Evolutionary conservation across 75 land plant species (phyloP), one percentile per base, ranked within the genome.

Genomic region (Selaginella tamariscina): DNA sequence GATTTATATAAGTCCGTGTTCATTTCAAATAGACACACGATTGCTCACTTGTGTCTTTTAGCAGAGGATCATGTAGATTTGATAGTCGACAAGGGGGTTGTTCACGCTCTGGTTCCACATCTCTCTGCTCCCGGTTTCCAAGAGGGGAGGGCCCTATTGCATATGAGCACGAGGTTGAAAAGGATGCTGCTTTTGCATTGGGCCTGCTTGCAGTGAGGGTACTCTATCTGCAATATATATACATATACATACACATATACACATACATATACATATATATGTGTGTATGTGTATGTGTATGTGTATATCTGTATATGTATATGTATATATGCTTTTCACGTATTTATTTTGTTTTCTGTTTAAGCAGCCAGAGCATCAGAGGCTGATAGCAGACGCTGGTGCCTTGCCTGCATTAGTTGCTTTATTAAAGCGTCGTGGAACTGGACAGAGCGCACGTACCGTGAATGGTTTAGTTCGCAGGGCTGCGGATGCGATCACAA

Each of bases 401-500:
- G 92, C 96, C 24, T 73, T 90, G 32, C 73, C 99, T 24, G 80
- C 65, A 49, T 85, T 95, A 29, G 99, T 95, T 67, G 68, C 77
- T 70, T 72, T 95, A 27, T 39, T 95, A 55, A 80, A 74, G 68
- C 80, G 88, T 71, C 81, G 75, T 30, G 77, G 66, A 24, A 67
- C 69, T 33, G 70, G 74, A n/a, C 55, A 32, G 28, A 79, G 70
- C 68, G 70, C 73, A 5, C 82, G 86, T 1, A 80, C 82, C 31
- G 78, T 85, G 8, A 81, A 75, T 77, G 79, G 99, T 77, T 84
- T 95, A 32, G 81, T 95, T 9, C 80, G 92, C 56, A 92, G 96
- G 67, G 99, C 89, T 26, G 99, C 99, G 56, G 99, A 95, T 87
- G 97, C 92, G 9, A 84, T 95, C 26, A 87, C 91, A n/a, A 90